These are phyloP conservation scores for Pinus albicaulis DNA, from an alignment of 75 land plant genomes.

Conservation along the genomic window DNA sequence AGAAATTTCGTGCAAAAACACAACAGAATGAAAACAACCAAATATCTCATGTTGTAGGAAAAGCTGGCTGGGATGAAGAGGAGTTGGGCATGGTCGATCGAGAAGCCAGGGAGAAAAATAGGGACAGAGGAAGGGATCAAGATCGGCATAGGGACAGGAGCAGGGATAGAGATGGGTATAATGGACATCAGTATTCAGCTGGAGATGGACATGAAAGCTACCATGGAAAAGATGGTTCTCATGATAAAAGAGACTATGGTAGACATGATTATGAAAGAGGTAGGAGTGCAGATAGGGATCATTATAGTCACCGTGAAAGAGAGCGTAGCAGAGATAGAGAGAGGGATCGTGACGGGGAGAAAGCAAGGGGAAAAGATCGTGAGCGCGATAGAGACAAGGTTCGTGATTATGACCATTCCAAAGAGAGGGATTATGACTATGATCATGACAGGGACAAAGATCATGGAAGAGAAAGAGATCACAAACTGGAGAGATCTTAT, in stretches of 20 bases:
- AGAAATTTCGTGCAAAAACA: slow-evolving; percentile 84
- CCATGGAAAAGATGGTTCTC: slow-evolving; percentile 9
- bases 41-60: slow-evolving; percentile 59
- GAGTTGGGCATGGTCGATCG: slow-evolving; percentile 47
- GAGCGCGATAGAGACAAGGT: slow-evolving; percentile 19
- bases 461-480: slow-evolving; percentile 47
- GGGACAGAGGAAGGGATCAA: slow-evolving; percentile 53
- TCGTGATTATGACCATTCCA: slow-evolving; percentile 16
- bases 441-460: slow-evolving; percentile 51
- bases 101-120: slow-evolving; percentile 51
- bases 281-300: slow-evolving; percentile 34
- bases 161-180: slow-evolving; percentile 17
- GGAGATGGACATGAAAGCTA: slow-evolving; percentile 13
- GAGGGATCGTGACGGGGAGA: slow-evolving; percentile 35
- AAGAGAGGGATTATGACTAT: slow-evolving; percentile 39
- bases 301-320: slow-evolving; percentile 29
- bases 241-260: slow-evolving; percentile 7
- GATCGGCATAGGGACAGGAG: slow-evolving; percentile 13
- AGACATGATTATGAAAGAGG: slow-evolving; percentile 14
- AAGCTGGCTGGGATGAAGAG: slow-evolving; percentile 94
- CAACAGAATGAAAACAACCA: slow-evolving; percentile 55
- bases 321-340: slow-evolving; percentile 58
- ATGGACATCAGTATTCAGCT: slow-evolving; percentile 15
- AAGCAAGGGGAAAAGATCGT: slow-evolving; percentile 37
- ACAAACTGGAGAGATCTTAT: slow-evolving; percentile 29